Conservation (phyloP, 352 stramenopile species). For the Halophytophthora polymorphica region DNA sequence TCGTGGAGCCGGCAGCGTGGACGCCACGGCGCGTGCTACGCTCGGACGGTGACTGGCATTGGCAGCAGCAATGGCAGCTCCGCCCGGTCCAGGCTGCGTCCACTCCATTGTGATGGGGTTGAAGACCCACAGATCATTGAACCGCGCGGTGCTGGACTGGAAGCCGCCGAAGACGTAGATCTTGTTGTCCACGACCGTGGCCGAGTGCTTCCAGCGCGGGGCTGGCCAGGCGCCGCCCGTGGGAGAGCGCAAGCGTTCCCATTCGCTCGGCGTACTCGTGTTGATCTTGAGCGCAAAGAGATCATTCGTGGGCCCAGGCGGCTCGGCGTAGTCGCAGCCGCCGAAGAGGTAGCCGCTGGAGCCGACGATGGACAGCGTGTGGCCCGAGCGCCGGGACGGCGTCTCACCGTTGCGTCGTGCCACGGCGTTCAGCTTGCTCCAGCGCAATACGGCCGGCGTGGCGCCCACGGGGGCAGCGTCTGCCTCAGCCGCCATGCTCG, state of each 20-base stretch:
- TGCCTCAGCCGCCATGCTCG: neutral
- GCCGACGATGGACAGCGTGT: constrained; percentile 91
- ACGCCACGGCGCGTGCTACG: constrained; percentile 21
- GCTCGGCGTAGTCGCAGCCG: constrained; percentile 85
- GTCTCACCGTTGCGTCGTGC: constrained; percentile 74
- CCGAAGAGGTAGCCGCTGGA: constrained; percentile 92
- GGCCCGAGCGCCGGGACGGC: constrained; percentile 89
- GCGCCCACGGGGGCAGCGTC: neutral
- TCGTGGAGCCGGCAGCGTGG: constrained; percentile 67
- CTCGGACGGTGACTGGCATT: constrained; percentile 53
- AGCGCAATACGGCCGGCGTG: constrained; percentile 33
- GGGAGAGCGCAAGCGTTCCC: constrained; percentile 57
- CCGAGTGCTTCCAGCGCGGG: constrained; percentile 90
- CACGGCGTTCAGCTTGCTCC: constrained; percentile 50
- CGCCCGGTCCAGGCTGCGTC: constrained; percentile 42
- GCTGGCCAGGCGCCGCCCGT: constrained; percentile 26
- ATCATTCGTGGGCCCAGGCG: constrained; percentile 91
- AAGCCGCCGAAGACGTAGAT: constrained; percentile 96
- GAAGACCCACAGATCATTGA: constrained; percentile 97
- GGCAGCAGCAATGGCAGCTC: constrained; percentile 18
- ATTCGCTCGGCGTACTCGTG: constrained; percentile 60
- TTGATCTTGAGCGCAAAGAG: constrained; percentile 92
- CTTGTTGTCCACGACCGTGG: constrained; percentile 83
- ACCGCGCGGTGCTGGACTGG: constrained; percentile 78
- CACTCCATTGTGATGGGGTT: constrained; percentile 93